phyloP scores from a whole-genome alignment of 768 basidiomycete genomes.

The Sporobolomyces pararoseus region DNA sequence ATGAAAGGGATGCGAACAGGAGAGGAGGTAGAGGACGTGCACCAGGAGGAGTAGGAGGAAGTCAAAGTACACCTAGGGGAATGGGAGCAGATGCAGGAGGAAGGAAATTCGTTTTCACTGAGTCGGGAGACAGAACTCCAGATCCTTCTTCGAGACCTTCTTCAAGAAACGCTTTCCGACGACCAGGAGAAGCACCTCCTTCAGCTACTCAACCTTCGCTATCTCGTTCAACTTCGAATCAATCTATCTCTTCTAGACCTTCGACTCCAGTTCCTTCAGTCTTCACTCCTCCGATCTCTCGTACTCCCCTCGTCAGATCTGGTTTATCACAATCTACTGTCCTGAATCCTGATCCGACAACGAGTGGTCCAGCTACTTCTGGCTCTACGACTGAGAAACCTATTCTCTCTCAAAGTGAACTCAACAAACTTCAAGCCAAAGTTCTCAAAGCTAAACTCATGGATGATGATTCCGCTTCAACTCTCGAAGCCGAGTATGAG shows the following conservation, averaged over 20 bases:
- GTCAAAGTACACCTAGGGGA: constrained; percentile 5
- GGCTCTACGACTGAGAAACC: constrained; percentile 50
- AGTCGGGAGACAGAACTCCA: constrained; percentile 49
- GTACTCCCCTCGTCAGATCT: constrained; percentile 27
- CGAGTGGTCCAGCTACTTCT: constrained; percentile 53
- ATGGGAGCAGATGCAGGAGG: constrained; percentile 20
- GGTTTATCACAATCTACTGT: constrained; percentile 34
- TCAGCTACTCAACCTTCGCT: constrained; percentile 10
- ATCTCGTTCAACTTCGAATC: constrained; percentile 25
- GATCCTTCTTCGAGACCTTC: constrained; percentile 61
- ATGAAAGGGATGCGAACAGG: constrained; percentile 65
- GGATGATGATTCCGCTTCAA: constrained; percentile 68
- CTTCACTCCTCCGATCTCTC: constrained; percentile 63
- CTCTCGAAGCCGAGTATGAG: constrained; percentile 81
- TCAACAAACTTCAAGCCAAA: constrained; percentile 89
- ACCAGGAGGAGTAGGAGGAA: constrained; percentile 50
- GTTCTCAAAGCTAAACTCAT: constrained; percentile 87
- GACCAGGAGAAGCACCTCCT: constrained; percentile 62
- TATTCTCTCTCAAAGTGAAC: constrained; percentile 53
- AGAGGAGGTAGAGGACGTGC: constrained; percentile 47
- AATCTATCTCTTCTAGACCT: constrained; percentile 37
- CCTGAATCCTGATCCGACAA: constrained; percentile 42
- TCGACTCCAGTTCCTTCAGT: constrained; percentile 83
- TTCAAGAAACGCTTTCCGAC: constrained; percentile 70
- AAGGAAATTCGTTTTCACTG: constrained; percentile 50